These are phyloP conservation scores for Malassezia caprae DNA, from an alignment of 1,284 basidiomycete genomes.

Conservation along the genomic window DNA sequence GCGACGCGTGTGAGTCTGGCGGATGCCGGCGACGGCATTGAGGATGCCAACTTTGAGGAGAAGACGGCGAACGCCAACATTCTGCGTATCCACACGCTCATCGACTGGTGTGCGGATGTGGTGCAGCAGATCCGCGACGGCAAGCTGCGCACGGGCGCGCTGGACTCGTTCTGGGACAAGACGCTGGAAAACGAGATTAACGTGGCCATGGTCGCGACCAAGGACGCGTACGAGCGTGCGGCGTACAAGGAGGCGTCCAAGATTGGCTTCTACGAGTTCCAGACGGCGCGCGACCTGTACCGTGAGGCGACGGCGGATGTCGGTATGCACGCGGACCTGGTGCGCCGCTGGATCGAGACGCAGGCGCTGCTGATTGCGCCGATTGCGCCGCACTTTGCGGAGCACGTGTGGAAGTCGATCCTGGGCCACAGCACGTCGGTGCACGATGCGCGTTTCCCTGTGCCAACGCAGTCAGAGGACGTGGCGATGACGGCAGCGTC, in stretches of 20 bases:
- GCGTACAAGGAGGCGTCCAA: conserved; percentile 94
- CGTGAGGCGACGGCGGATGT: conserved; percentile 70
- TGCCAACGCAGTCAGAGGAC: conserved; percentile 51
- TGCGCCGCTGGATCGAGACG: conserved; percentile 68
- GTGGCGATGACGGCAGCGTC: conserved; percentile 56
- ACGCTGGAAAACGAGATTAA: conserved; percentile 89
- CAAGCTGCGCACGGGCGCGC: conserved; percentile 57
- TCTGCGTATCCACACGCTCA: conserved; percentile 78
- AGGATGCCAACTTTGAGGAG: conserved; percentile 98
- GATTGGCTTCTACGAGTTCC: conserved; percentile 90
- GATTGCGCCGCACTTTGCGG: conserved; percentile 87
- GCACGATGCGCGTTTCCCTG: conserved; percentile 72
- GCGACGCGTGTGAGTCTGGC: conserved; percentile 84
- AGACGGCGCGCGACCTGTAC: conserved; percentile 88
- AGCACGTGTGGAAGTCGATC: conserved; percentile 68
- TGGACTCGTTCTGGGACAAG: conserved; percentile 55
- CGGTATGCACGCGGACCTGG: conserved; percentile 73
- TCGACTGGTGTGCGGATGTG: conserved; percentile 79
- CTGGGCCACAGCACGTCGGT: conserved; percentile 70
- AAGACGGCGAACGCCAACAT: conserved; percentile 97
- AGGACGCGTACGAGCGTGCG: conserved; percentile 57
- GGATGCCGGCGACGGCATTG: conserved; percentile 92
- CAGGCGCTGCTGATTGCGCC: conserved; percentile 73
- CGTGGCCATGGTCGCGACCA: conserved; percentile 67
- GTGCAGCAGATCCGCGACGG: conserved; percentile 57